Evolutionary conservation across 2,329 filamentous ascomycete species (phyloP), one percentile per base, ranked within the genome.

Genomic region (Ophiostoma himal-ulmi): DNA sequence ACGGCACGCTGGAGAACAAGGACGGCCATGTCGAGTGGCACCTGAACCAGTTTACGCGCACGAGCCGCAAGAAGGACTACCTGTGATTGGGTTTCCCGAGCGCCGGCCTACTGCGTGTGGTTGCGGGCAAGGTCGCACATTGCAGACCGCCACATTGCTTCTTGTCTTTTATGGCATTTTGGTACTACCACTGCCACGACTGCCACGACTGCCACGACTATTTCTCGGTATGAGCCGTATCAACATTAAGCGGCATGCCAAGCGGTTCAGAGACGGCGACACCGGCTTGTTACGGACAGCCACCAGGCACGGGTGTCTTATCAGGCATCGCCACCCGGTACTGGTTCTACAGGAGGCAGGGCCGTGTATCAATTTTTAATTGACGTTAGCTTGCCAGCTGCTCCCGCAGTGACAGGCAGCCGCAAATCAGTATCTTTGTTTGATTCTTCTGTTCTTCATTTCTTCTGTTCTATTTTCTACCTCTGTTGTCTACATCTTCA

Each of bases 11-110:
- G 72, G 95, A 98, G 78, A 96, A 94, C 77, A 96, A 96, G 79
- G 92, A 96, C 75, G 94, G 94, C 4, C 95, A 99, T 80, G 89
- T 96, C 5, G 95, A 99, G 81, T 99, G 95, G 95, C 91, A 95
- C 73, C 84, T 99, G 73, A 96, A 92, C 73, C 94, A 97, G 78
- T 99, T 97, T 80, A 99, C 94, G 10, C 86, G 95, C 75, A 98
- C 94, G 17, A 90, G 91, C 76, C 89, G 89, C 81, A 98, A 98
- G 87, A 97, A 97, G 88, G 93, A 96, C 77, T 97, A 96, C 78
- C 84, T 97, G 70, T 97, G 81, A 88, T 71, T 14, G 10, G 17
- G 5, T 17, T 14, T n/a, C 13, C 6, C 5, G n/a, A 8, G 5
- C 48, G 5, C 10, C 10, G 8, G 48, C n/a, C 6, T 22, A 8